Evolutionary conservation across 257 asterid genomes (phyloP), one percentile per base, ranked within the genome.

Genomic region (Primulina huaijiensis): DNA sequence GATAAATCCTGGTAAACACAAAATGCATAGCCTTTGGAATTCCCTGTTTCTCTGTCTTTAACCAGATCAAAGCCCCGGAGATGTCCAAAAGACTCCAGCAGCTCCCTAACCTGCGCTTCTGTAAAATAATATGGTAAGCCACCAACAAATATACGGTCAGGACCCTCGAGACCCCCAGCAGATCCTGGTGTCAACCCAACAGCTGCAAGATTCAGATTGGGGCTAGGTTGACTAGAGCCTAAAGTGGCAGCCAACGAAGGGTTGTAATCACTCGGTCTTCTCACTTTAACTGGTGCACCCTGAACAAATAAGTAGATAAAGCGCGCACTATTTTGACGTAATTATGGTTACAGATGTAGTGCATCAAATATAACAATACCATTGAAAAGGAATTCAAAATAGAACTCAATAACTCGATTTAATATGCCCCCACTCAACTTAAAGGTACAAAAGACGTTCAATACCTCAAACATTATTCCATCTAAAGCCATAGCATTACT

Each of bases 231-330:
- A 76, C 99, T 94, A 40, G 99, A 97, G 60, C 99, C 99, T 74
- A 94, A 97, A 74, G 97, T 85, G 38, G 97, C 97, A 71, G 97
- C 99, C 56, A 91, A 82, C 35, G 97, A 91, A 2, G 99, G 99
- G 65, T 94, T 91, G 73, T 94, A 94, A 80, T 94, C 99, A 34
- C 97, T 94, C 5, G 99, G 99, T 73, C 99, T 89, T 81, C 97
- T 87, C 68, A 94, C 99, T 82, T 91, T 94, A 72, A 94, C 97
- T 23, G 97, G 99, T 52, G 96, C 97, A 72, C 99, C 99, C 99
- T 94, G 89, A 59, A 77, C 21, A 65, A 58, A 12, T 40, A 20
- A 50, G 21, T 2, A 10, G 33, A 65, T 50, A 21, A 61, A 62
- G 55, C 12, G 52, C 8, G 25, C 25, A 30, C 25, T 7, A 14